Percentiles rank a stretch among this genome's conserved stretches.
Conservation (phyloP, 176 grass and related monocot genomes). For the Bromus sterilis region DNA sequence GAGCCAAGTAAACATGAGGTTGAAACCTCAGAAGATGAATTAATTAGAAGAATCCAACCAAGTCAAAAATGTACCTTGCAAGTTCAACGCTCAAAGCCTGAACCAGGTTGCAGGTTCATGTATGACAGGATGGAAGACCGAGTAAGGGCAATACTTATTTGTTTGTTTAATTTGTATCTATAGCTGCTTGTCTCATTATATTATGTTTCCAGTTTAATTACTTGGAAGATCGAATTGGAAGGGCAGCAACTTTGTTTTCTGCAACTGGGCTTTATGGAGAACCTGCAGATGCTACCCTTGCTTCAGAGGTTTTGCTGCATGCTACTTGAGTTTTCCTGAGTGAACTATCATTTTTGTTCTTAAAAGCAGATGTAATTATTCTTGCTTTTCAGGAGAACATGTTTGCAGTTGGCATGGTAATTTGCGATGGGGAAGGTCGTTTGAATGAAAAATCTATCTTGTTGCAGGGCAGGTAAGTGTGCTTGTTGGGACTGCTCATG, state of each 20-base stretch:
- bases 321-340: background rate
- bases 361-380: conserved; percentile 7
- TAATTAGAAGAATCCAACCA: conserved; percentile 70
- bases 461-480: conserved; percentile 70
- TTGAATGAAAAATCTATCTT: conserved; percentile 98
- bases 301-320: conserved; percentile 70
- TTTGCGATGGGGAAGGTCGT: conserved; percentile 90
- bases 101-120: conserved; percentile 85
- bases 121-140: conserved; percentile 81
- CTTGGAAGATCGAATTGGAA: conserved; percentile 62
- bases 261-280: conserved; percentile 44
- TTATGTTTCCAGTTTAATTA: conserved; percentile 76
- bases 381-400: conserved; percentile 63
- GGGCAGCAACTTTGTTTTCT: conserved; percentile 44
- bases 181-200: conserved; percentile 2
- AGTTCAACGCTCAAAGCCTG: conserved; percentile 58
- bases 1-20: conserved; percentile 30
- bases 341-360: conserved; percentile 15
- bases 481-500: conserved; percentile 9
- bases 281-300: conserved; percentile 65
- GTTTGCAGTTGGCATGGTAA: conserved; percentile 82
- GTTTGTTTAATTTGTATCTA: conserved; percentile 12
- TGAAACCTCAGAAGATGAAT: conserved; percentile 57
- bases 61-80: conserved; percentile 69
- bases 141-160: conserved; percentile 41